A percentile compares a stretch with the other conserved stretches of the same genome.
phyloP scores from a whole-genome alignment of 148 eudicot species.

The Chenopodium album region DNA sequence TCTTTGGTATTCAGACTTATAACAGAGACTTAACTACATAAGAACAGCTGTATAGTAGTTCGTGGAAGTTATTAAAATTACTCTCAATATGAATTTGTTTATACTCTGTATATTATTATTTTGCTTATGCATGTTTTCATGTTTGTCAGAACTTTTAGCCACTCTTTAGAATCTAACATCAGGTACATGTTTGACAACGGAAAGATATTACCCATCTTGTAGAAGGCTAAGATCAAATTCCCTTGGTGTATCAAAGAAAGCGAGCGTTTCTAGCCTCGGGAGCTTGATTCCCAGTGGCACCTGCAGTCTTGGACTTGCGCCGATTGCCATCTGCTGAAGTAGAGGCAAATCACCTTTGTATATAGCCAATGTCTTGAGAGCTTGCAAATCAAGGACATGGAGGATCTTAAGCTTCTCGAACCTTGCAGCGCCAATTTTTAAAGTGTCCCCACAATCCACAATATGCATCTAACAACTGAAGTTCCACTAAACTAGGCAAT shows the following conservation, averaged over 20 bases:
- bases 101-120: too few species aligned
- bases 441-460: neutral
- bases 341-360: conserved; percentile 18
- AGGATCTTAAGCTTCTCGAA: conserved; percentile 18
- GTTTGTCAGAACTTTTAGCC: neutral
- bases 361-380: neutral
- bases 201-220: neutral
- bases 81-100: too few species aligned
- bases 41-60: too few species aligned
- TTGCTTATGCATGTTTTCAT: too few species aligned
- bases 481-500: conserved; percentile 19
- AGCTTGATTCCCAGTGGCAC: conserved; percentile 22
- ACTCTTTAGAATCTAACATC: neutral
- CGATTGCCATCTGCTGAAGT: conserved; percentile 25
- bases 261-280: conserved; percentile 4
- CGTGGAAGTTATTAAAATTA: too few species aligned
- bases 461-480: conserved; percentile 19
- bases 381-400: conserved; percentile 12
- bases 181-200: conserved; percentile 8
- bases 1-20: too few species aligned
- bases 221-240: neutral
- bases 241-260: conserved; percentile 10
- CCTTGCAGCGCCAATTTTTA: neutral
- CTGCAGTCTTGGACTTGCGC: conserved; percentile 9
- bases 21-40: too few species aligned